Evolutionary conservation across 2,329 filamentous ascomycete species (phyloP).

Genomic region (Diaporthe eres): DNA sequence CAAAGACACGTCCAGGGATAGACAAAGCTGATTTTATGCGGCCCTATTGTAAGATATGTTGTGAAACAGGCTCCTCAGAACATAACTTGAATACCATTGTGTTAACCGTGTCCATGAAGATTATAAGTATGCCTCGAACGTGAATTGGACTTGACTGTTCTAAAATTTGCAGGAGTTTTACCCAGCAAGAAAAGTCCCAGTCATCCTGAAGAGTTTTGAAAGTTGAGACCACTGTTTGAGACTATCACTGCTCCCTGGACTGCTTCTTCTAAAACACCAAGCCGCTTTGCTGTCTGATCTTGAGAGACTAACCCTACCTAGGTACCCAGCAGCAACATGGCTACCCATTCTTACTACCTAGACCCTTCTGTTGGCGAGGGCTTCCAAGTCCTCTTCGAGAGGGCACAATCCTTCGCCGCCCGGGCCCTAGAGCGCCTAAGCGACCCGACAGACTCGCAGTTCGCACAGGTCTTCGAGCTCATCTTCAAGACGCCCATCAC

Average conservation of each 20-base stretch:
- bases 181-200: background rate
- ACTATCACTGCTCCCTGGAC: background rate
- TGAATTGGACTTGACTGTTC: too few relatives aligned
- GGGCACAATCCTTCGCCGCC: background rate
- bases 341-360: background rate
- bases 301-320: too few relatives aligned
- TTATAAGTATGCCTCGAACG: background rate
- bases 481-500: background rate
- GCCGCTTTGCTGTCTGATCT: background rate
- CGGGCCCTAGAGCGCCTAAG: background rate
- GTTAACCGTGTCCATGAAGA: background rate
- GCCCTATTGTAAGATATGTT: too few relatives aligned
- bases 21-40: background rate
- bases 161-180: background rate
- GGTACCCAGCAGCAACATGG: background rate
- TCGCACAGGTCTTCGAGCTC: background rate
- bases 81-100: background rate
- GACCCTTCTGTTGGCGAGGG: background rate
- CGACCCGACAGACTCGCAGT: background rate
- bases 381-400: background rate
- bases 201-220: background rate
- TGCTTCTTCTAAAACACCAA: background rate
- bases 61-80: background rate
- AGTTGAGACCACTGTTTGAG: too few relatives aligned
- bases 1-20: background rate